A percentile compares a stretch with the other conserved stretches of the same genome.
These are phyloP conservation scores for Monosporascus sp. DNA, from an alignment of 2,329 filamentous ascomycete genomes.

Conservation along the genomic window DNA sequence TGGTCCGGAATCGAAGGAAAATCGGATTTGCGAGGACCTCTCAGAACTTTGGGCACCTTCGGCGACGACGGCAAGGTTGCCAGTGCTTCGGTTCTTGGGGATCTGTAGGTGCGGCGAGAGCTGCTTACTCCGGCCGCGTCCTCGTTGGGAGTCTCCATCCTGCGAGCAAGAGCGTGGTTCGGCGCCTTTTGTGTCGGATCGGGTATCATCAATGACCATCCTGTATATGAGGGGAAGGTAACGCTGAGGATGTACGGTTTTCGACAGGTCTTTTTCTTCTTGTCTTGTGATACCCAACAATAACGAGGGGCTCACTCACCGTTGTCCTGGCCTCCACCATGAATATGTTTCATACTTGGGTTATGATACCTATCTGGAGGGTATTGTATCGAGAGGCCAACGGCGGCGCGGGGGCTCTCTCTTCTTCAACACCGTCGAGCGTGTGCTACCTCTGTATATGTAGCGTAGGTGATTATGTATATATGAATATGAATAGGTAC, in stretches of 20 bases:
- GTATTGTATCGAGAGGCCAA: constrained; percentile 10
- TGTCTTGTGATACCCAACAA: background rate
- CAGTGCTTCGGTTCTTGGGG: constrained; percentile 62
- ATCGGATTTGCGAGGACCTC: constrained; percentile 55
- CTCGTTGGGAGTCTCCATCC: constrained; percentile 31
- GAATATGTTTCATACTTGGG: constrained; percentile 39
- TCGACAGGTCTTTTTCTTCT: background rate
- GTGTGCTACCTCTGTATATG: no score
- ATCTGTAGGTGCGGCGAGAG: constrained; percentile 44
- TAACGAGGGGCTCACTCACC: constrained; percentile 27
- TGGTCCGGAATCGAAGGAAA: constrained; percentile 70
- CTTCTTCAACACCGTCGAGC: background rate
- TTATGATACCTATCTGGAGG: constrained; percentile 10
- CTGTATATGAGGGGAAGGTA: background rate
- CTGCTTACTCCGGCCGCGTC: constrained; percentile 33
- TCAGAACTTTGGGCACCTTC: constrained; percentile 41
- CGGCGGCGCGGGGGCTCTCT: constrained; percentile 5
- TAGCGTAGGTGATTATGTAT: no score
- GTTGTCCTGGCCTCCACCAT: constrained; percentile 36
- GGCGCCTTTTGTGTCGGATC: constrained; percentile 30
- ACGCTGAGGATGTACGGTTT: background rate
- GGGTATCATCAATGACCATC: constrained; percentile 17
- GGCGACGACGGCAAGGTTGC: constrained; percentile 47
- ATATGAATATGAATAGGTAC: no score
- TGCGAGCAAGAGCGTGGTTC: constrained; percentile 31